Conservation (phyloP, 495 filamentous ascomycete species). For the Choiromyces venosus region DNA sequence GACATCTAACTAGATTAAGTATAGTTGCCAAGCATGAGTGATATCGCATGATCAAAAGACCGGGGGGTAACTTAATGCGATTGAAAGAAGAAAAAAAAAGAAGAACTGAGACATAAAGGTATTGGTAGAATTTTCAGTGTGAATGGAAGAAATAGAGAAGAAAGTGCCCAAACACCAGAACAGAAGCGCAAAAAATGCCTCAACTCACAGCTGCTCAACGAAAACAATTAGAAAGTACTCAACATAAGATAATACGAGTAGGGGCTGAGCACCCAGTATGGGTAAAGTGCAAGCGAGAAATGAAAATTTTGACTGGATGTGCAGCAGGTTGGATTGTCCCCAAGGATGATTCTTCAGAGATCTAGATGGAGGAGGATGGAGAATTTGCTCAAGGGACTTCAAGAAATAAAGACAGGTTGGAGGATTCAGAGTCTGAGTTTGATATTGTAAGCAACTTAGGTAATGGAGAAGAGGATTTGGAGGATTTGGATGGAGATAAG, state of each 20-base stretch:
- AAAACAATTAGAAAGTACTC: background rate
- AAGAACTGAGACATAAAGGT: background rate
- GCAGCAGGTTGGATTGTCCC: background rate
- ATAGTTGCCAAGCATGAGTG: background rate
- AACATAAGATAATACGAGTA: background rate
- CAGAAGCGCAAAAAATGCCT: too few species aligned
- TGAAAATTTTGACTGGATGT: too few species aligned
- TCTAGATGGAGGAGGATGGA: background rate
- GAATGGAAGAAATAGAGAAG: too few species aligned
- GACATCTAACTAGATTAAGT: background rate
- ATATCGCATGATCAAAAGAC: background rate
- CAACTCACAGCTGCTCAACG: background rate
- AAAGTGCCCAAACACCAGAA: too few species aligned
- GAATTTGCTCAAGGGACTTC: background rate
- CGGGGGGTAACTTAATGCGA: too few species aligned
- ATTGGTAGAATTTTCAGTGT: too few species aligned
- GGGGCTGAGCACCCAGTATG: background rate
- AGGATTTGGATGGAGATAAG: background rate
- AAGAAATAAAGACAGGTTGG: background rate
- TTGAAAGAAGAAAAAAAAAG: background rate
- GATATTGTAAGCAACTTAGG: background rate
- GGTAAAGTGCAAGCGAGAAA: too few species aligned
- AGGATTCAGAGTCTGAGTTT: background rate
- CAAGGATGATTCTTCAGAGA: background rate
- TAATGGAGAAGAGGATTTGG: background rate